Conservation (phyloP, 176 grass and related monocot genomes). For the Eragrostis nindensis region DNA sequence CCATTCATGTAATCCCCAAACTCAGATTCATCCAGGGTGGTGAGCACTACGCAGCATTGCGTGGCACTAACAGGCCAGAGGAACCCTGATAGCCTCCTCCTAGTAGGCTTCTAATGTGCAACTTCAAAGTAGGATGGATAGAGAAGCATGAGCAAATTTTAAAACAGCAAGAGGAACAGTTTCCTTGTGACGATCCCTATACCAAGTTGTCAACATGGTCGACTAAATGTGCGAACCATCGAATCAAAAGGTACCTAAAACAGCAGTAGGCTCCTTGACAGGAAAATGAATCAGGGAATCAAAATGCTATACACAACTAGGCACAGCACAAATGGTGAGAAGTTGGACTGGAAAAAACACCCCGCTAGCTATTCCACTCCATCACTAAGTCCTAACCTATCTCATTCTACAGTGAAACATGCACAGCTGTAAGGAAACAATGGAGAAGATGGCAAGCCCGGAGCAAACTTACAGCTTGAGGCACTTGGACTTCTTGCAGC, state of each 20-base stretch:
- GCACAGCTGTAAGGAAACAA: not conserved
- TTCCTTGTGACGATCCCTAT: not conserved
- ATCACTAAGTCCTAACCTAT: not conserved
- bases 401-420: not conserved
- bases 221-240: not conserved
- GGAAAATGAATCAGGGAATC: not conserved
- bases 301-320: slow-evolving; percentile 27
- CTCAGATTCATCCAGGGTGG: not conserved
- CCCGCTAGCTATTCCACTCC: not conserved
- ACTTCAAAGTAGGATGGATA: not conserved
- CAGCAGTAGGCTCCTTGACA: not conserved
- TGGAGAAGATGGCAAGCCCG: not conserved
- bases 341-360: not conserved
- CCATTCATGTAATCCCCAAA: slow-evolving; percentile 17
- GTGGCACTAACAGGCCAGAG: slow-evolving; percentile 3
- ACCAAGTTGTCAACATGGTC: not conserved
- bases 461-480: slow-evolving; percentile 54
- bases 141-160: not conserved
- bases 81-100: not conserved
- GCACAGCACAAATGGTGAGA: not conserved
- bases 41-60: not conserved
- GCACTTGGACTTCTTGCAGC: slow-evolving; percentile 77
- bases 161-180: not conserved
- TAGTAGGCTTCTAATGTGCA: not conserved
- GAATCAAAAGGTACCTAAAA: not conserved